These are phyloP conservation scores for Chytriomyces sp. DNA, from an alignment of 192 early-diverging fungal species.

Conservation along the genomic window DNA sequence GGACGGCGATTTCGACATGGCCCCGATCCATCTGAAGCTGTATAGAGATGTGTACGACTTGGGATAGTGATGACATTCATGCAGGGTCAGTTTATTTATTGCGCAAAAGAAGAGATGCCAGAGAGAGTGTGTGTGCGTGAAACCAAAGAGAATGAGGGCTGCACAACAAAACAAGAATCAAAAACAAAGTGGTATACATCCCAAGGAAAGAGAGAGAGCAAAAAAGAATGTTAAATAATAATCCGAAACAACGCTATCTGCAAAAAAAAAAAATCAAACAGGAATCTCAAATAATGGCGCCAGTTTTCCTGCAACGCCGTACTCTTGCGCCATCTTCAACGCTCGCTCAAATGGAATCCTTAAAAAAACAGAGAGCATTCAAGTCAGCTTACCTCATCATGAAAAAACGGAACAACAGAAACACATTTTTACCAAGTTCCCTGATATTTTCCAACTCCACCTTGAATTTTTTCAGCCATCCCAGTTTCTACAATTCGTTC, in stretches of 20 bases:
- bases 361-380: background rate
- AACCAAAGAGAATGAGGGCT: background rate
- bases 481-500: slow-evolving; percentile 43
- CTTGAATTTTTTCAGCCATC: slow-evolving; percentile 58
- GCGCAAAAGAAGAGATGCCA: too few relatives aligned
- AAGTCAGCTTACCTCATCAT: background rate
- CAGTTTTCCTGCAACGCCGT: slow-evolving; percentile 39
- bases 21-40: too few relatives aligned
- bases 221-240: background rate
- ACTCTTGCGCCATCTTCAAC: slow-evolving; percentile 45
- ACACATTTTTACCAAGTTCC: slow-evolving; percentile 62
- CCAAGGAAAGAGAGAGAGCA: background rate
- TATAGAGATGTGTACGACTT: too few relatives aligned
- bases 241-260: background rate
- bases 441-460: slow-evolving; percentile 63
- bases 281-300: slow-evolving; percentile 35
- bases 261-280: background rate
- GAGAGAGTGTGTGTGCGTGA: background rate
- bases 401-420: too few relatives aligned
- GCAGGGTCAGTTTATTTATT: too few relatives aligned
- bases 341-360: slow-evolving; percentile 57
- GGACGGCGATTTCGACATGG: background rate
- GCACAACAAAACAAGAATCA: background rate
- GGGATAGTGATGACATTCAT: too few relatives aligned
- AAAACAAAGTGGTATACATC: background rate